Percentiles rank a stretch among this genome's conserved stretches.
Conservation (phyloP, 1,284 basidiomycete species). For the Chondrostereum purpureum region DNA sequence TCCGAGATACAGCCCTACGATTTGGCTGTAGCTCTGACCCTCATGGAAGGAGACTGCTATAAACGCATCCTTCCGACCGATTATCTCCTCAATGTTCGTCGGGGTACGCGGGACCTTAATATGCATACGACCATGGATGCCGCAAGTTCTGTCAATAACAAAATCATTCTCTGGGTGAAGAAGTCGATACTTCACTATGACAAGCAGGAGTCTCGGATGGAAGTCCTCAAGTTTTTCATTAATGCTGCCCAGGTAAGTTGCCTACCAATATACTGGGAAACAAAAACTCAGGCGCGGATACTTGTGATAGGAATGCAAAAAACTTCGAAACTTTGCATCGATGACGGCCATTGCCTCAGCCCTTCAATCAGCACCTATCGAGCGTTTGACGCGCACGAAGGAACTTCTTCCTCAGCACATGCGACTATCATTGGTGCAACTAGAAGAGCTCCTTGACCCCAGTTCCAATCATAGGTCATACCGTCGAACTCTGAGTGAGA, state of each 20-base stretch:
- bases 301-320: conserved; percentile 35
- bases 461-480: conserved; percentile 30
- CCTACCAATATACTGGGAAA: no score
- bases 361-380: conserved; percentile 31
- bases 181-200: conserved; percentile 32
- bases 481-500: conserved; percentile 24
- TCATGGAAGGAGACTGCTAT: conserved; percentile 36
- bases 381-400: conserved; percentile 28
- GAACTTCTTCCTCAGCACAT: conserved; percentile 23
- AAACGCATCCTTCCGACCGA: conserved; percentile 31
- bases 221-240: conserved; percentile 37
- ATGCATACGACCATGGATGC: no score
- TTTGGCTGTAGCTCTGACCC: conserved; percentile 35
- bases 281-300: no score
- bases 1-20: conserved; percentile 26
- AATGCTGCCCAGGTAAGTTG: conserved; percentile 29
- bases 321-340: conserved; percentile 35
- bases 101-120: conserved; percentile 20
- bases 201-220: conserved; percentile 25
- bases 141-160: conserved; percentile 28
- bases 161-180: conserved; percentile 37
- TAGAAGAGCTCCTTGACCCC: conserved; percentile 28
- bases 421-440: conserved; percentile 23
- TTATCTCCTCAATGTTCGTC: conserved; percentile 32
- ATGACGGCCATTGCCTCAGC: conserved; percentile 34